Conservation (phyloP, 257 asterid genomes). For the Capsicum pubescens region DNA sequence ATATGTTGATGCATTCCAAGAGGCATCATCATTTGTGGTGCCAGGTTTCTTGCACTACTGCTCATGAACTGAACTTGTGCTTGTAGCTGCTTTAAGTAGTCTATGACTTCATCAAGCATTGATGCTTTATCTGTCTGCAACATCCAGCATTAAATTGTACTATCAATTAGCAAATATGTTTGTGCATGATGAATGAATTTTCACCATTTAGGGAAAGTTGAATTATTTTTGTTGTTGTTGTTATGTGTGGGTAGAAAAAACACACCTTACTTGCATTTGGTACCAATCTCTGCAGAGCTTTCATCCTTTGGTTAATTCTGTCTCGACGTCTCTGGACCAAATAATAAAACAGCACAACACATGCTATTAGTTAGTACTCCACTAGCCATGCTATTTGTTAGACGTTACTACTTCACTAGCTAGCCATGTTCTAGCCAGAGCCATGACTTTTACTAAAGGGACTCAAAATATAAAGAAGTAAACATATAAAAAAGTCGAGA, state of each 20-base stretch:
- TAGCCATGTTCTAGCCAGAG: not conserved
- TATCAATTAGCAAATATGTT: not conserved
- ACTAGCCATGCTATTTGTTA: not conserved
- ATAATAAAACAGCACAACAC: not conserved
- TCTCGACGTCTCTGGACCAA: constrained; percentile 68
- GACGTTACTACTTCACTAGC: not conserved
- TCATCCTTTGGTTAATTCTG: constrained; percentile 77
- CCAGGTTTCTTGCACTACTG: constrained; percentile 43
- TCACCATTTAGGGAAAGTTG: not conserved
- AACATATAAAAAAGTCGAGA: no score
- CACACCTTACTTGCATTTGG: constrained; percentile 80
- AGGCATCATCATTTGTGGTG: constrained; percentile 63
- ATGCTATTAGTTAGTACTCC: not conserved
- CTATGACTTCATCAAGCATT: constrained; percentile 76
- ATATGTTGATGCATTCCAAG: constrained; percentile 64
- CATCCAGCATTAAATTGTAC: not conserved
- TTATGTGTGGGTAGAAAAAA: not conserved
- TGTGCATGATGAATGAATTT: not conserved
- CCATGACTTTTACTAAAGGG: no score
- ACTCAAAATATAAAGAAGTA: no score
- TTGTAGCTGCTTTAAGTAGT: constrained; percentile 67
- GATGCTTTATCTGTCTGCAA: constrained; percentile 79
- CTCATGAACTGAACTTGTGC: constrained; percentile 69
- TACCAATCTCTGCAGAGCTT: constrained; percentile 75
- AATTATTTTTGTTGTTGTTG: not conserved